Evolutionary conservation across 140 eudicot genomes (phyloP), one percentile per base, ranked within the genome.

Genomic region (Anethum foeniculum): DNA sequence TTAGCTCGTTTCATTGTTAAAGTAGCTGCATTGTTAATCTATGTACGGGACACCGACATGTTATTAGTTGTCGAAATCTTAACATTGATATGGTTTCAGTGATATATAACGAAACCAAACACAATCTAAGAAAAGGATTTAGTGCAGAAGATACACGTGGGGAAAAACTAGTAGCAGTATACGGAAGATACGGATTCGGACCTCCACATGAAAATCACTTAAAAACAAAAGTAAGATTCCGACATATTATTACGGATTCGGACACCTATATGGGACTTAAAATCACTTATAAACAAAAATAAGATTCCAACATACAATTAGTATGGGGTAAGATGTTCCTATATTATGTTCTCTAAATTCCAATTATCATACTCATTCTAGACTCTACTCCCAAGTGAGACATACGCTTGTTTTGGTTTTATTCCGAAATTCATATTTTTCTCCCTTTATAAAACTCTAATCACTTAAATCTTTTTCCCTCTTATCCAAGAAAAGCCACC

Each of bases 21-120:
- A 19, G 85, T 18, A n/a, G 83, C 96, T 18, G 90, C 96, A 81
- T 91, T 91, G 89, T 91, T 89, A 58, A 91, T 86, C 96, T 91
- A 32, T 1, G 1, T 30, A 67, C 0, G n/a, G 74, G 10, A 68
- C n/a, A 68, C 23, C 74, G 32, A 16, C 12, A 16, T 68, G 27
- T 32, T 36, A 39, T 39, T 32, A 34, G n/a, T 38, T 71, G 47
- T 6, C 28, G 5, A 39, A 34, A 34, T 28, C 27, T 71, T 16
- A 38, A 28, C 76, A 71, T 32, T 0, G n/a, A 71, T 36, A 10
- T 27, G 32, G 44, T 68, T 68, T 36, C 28, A 8, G 73, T 32
- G 41, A 67, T 3, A 4, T 25, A 65, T 10, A 67, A 30, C 1
- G 34, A 12, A 60, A 60, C 4, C 69, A 25, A n/a, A 60, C 69